phyloP scores from a whole-genome alignment of 805 yeast species.

The Blastobotrys chiropterorum region DNA sequence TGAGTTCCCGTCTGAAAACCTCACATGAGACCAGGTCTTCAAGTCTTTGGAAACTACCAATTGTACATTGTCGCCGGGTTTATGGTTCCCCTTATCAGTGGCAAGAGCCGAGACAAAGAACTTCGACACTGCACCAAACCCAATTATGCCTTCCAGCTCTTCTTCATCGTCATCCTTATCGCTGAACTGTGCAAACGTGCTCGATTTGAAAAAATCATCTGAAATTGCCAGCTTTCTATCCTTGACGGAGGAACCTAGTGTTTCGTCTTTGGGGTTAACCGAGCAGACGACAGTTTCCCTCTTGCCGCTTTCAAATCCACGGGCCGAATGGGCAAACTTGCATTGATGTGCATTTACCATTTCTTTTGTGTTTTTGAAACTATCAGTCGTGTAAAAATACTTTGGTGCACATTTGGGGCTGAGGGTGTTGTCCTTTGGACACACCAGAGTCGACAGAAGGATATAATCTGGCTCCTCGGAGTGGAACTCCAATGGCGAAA shows the following conservation, averaged over 20 bases:
- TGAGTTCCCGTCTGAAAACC: slow-evolving; percentile 26
- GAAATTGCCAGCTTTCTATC: slow-evolving; percentile 33
- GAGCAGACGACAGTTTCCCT: slow-evolving; percentile 40
- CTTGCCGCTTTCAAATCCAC: slow-evolving; percentile 19
- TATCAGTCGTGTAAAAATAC: slow-evolving; percentile 42
- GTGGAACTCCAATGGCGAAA: slow-evolving; percentile 33
- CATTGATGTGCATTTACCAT: slow-evolving; percentile 22
- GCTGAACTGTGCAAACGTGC: slow-evolving; percentile 19
- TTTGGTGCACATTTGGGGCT: slow-evolving; percentile 32
- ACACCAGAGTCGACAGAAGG: slow-evolving; percentile 34
- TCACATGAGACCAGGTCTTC: slow-evolving; percentile 29
- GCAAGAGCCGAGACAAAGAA: slow-evolving; percentile 32
- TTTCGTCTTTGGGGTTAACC: slow-evolving; percentile 36
- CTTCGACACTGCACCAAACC: slow-evolving; percentile 33
- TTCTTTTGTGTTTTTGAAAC: slow-evolving; percentile 33
- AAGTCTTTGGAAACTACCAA: slow-evolving; percentile 34
- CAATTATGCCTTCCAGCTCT: slow-evolving; percentile 27
- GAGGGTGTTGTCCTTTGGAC: slow-evolving; percentile 27
- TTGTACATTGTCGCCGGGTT: slow-evolving; percentile 7
- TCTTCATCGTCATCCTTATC: slow-evolving; percentile 30
- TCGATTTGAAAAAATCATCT: slow-evolving; percentile 39
- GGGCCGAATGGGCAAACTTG: slow-evolving; percentile 31
- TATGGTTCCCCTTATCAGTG: slow-evolving; percentile 23
- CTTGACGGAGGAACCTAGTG: slow-evolving; percentile 25
- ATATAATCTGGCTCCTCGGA: slow-evolving; percentile 33